Base-by-base conservation (phyloP, 805 yeast genomes). In the Kluyveromyces starmeri region DNA sequence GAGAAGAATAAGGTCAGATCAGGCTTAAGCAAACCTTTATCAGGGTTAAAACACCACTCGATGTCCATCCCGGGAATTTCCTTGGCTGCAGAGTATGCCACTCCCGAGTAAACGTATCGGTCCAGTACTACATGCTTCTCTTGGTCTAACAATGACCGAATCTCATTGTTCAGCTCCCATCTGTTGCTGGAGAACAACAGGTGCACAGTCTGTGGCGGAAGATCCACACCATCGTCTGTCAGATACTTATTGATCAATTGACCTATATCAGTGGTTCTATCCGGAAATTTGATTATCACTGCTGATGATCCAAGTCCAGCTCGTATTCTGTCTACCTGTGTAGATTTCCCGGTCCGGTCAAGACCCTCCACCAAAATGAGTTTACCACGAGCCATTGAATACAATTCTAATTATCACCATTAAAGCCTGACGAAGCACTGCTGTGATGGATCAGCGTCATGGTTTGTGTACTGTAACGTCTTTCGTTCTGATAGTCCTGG, bases 301-400 rank as follows among this genome's bases (percentile, higher is more conserved):
- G 68, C 68, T 4, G 60, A 50, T 3, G 47, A 40, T 12, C 48
- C 27, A 9, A 67, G 45, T 4, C 45, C 46, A 1, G 59, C 49
- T 1, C 62, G 46, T 7, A 81, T 46, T 3, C 50, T 44, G 3
- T 57, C 51, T 5, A 80, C 70, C 53, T 92, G 98, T 0, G 96
- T 86, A 3, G 95, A 74, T 50, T 92, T 92, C 0, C 99, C 99
- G 0, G 96, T 80, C 32, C 99, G 63, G 50, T 92, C 99, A 1
- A 92, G 71, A 0, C 99, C 99, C 58, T 92, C 99, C 2, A 92
- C 67, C 1, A 85, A 70, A 15, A 92, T 78, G 24, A 92, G 62
- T 29, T 71, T 67, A 2, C 96, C 97, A 3, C 27, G 23, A 11
- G 23, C 29, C 19, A 27, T 25, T 13, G 16, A n/a, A n/a, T n/a